phyloP scores from a whole-genome alignment of 2,329 filamentous ascomycete genomes.

The Colletotrichum ledebouriae region DNA sequence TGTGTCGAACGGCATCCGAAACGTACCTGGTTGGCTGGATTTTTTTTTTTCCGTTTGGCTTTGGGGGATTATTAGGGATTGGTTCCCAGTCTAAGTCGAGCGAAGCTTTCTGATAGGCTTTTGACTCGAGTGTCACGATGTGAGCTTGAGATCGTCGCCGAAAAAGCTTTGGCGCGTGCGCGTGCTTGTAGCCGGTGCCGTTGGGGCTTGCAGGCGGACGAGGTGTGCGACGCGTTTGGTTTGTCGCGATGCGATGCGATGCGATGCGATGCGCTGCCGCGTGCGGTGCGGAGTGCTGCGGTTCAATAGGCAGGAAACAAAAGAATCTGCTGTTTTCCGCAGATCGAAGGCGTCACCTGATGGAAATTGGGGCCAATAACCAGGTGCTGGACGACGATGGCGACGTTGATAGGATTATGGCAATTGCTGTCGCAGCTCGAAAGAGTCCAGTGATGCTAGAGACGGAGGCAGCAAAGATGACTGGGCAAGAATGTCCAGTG shows the following conservation, averaged over 20 bases:
- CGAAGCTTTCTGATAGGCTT: conserved; percentile 43
- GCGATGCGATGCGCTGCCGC: conserved; percentile 4
- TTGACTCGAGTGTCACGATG: conserved; percentile 42
- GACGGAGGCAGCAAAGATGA: conserved; percentile 44
- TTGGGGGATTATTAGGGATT: conserved; percentile 16
- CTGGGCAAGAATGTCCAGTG: conserved; percentile 22
- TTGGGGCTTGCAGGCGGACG: conserved; percentile 19
- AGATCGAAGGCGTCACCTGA: conserved; percentile 67
- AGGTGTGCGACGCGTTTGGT: conserved; percentile 42
- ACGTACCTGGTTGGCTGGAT: conserved; percentile 41
- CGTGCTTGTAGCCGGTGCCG: conserved; percentile 21
- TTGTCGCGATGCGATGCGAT: conserved; percentile 44
- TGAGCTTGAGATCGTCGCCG: conserved; percentile 37
- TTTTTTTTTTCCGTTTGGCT: conserved; percentile 26
- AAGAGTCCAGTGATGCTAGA: conserved; percentile 42
- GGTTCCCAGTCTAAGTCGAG: conserved; percentile 36
- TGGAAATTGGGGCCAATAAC: conserved; percentile 60
- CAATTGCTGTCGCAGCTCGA: conserved; percentile 52
- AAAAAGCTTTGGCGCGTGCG: conserved; percentile 39
- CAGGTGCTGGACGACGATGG: conserved; percentile 56
- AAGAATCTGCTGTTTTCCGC: conserved; percentile 53
- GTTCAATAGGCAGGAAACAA: conserved; percentile 22
- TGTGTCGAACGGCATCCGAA: conserved; percentile 37
- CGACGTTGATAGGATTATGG: conserved; percentile 65
- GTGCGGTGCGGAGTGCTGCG: conserved; percentile 9